Conservation (phyloP, 805 yeast species). For the Hanseniaspora lindneri region DNA sequence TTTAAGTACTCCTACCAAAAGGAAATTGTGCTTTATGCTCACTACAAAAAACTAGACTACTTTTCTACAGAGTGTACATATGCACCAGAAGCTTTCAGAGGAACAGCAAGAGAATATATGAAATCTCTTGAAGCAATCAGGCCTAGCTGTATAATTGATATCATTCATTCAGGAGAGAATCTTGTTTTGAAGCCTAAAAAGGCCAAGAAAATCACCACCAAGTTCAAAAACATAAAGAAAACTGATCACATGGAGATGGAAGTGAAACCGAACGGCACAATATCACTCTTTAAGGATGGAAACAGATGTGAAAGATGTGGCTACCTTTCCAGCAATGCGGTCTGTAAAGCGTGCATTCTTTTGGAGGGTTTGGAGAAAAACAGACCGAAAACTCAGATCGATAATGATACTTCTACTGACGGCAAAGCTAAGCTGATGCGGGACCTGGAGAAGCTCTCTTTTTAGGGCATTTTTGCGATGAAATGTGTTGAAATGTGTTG, state of each 20-base stretch:
- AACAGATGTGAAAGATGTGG: conserved; percentile 83
- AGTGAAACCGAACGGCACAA: conserved; percentile 51
- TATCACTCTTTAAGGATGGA: conserved; percentile 48
- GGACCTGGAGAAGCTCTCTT: conserved; percentile 51
- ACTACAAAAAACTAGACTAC: conserved; percentile 85
- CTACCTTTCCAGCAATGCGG: conserved; percentile 71
- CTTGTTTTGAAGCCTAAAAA: conserved; percentile 53
- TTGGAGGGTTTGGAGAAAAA: conserved; percentile 71
- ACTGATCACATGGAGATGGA: conserved; percentile 33
- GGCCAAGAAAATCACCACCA: conserved; percentile 32
- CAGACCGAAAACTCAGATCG: conserved; percentile 54
- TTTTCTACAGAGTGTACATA: conserved; percentile 95
- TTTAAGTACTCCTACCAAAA: conserved; percentile 92
- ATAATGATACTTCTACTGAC: conserved; percentile 38
- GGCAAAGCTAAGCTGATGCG: conserved; percentile 56
- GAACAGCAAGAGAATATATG: conserved; percentile 87
- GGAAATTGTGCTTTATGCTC: conserved; percentile 95
- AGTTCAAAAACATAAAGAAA: conserved; percentile 24
- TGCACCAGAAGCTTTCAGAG: conserved; percentile 97
- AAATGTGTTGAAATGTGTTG: no score
- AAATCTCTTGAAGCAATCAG: conserved; percentile 81
- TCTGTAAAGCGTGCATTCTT: conserved; percentile 87
- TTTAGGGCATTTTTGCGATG: conserved; percentile 29
- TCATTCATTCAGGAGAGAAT: conserved; percentile 86
- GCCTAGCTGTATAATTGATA: conserved; percentile 88